Conservation (phyloP, 1,284 basidiomycete species). For the Moniliella sp. region DNA sequence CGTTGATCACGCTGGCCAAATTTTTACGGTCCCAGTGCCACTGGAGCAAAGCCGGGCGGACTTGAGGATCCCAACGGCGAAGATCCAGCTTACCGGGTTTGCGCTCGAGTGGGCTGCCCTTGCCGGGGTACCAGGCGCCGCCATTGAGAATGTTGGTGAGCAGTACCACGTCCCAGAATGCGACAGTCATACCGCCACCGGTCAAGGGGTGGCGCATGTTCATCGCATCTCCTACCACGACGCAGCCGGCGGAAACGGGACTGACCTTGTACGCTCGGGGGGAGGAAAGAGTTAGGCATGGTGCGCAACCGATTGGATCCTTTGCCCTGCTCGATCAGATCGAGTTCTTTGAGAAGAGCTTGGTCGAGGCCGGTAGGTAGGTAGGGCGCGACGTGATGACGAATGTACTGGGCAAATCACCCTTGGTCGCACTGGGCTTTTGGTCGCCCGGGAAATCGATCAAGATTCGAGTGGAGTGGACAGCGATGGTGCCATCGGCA, state of each 20-base stretch:
- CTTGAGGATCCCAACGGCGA: constrained; percentile 8
- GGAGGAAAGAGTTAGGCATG: constrained; percentile 92
- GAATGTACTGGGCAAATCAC: constrained; percentile 35
- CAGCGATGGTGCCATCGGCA: too few species aligned
- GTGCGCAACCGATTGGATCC: constrained; percentile 41
- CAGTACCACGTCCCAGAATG: constrained; percentile 28
- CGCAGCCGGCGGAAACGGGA: constrained; percentile 42
- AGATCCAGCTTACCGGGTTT: too few species aligned
- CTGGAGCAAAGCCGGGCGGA: constrained; percentile 13
- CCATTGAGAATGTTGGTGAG: constrained; percentile 24
- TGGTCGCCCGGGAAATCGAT: constrained; percentile 64
- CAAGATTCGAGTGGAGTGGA: constrained; percentile 82
- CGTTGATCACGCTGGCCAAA: constrained; percentile 28
- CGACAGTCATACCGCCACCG: constrained; percentile 42
- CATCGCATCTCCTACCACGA: constrained; percentile 85
- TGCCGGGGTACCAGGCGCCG: constrained; percentile 11
- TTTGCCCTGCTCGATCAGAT: constrained; percentile 10
- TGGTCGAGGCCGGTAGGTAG: constrained; percentile 7
- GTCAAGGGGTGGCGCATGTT: constrained; percentile 98
- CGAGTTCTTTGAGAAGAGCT: constrained; percentile 14
- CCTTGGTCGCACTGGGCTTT: constrained; percentile 50
- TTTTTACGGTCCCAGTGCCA: constrained; percentile 32
- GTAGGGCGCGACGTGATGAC: constrained; percentile 17
- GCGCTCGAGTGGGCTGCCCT: too few species aligned
- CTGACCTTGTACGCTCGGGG: constrained; percentile 58